Conservation (phyloP, 2,329 filamentous ascomycete genomes). For the Paracorniculantispora psalliotae region DNA sequence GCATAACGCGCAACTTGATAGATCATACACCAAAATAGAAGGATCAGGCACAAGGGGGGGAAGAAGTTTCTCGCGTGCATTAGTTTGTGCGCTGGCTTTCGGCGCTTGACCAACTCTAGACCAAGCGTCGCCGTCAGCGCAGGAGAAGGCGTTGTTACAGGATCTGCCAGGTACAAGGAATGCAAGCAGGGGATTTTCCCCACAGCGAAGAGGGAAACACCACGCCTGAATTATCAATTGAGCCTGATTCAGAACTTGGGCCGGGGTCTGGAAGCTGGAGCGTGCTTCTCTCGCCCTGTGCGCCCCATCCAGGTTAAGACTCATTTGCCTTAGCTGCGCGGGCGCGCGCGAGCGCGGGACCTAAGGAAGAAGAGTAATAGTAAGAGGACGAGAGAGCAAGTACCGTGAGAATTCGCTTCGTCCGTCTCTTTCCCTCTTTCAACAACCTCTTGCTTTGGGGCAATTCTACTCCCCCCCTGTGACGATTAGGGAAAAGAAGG, state of each 20-base stretch:
- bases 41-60: background rate
- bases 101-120: background rate
- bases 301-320: background rate
- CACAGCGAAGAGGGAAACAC: no score
- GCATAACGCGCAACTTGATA: no score
- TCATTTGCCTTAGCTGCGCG: constrained; percentile 1
- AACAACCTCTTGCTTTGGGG: background rate
- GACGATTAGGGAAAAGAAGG: no score
- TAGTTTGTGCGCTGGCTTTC: background rate
- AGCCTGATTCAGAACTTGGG: no score
- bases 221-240: no score
- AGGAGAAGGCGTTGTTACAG: background rate
- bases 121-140: constrained; percentile 7
- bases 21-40: no score
- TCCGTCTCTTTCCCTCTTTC: constrained; percentile 4
- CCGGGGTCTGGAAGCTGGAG: no score
- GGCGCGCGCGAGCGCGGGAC: background rate
- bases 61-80: background rate
- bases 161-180: background rate
- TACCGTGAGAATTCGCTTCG: background rate
- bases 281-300: no score
- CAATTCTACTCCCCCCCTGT: no score
- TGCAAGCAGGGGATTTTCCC: background rate
- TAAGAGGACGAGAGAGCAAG: background rate
- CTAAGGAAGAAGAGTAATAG: background rate